Evolutionary conservation across 305 asterid species (phyloP).

Genomic region (Fraxinus paxiana): DNA sequence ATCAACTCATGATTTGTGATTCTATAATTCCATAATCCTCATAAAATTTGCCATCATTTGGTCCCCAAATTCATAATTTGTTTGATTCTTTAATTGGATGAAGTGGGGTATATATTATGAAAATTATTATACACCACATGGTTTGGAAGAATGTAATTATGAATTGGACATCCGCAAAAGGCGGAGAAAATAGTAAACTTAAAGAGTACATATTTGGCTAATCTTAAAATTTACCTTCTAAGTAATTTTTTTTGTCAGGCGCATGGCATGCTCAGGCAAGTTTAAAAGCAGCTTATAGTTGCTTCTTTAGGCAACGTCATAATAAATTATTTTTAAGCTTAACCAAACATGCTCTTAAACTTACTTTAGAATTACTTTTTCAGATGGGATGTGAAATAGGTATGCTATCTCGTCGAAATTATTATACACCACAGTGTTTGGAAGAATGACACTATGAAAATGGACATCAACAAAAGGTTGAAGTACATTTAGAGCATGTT

Average conservation of each 20-base stretch:
- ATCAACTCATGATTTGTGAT: background rate
- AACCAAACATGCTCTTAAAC: background rate
- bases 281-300: background rate
- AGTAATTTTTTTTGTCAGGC: background rate
- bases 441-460: background rate
- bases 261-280: background rate
- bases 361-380: too few species aligned
- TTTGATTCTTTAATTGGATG: background rate
- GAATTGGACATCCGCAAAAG: background rate
- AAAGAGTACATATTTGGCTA: background rate
- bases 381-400: background rate
- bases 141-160: background rate
- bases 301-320: background rate
- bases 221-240: background rate
- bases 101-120: background rate
- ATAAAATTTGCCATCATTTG: background rate
- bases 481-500: background rate
- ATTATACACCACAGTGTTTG: background rate
- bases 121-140: background rate
- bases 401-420: background rate
- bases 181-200: background rate
- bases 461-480: background rate
- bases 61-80: background rate
- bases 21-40: background rate
- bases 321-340: background rate